phyloP scores from a whole-genome alignment of 1,139 yeast genomes.

The Saccharomyces hybrid region DNA sequence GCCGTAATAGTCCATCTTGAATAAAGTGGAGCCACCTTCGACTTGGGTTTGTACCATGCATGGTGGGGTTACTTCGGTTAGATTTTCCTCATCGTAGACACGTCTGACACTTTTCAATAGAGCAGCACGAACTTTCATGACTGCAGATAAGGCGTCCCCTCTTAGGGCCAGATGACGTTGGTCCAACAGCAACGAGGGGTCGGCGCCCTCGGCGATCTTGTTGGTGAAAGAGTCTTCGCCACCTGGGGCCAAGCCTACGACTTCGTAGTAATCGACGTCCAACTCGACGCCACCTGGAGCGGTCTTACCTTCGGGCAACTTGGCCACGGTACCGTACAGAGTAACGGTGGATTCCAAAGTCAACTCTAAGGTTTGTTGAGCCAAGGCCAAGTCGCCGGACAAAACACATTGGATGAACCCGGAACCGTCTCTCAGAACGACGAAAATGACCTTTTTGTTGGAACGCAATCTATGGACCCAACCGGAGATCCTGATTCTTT shows the following conservation, averaged over 20 bases:
- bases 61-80: conserved; percentile 95
- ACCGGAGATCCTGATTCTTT: conserved; percentile 74
- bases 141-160: conserved; percentile 89
- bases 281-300: conserved; percentile 98
- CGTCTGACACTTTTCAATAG: conserved; percentile 68
- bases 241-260: conserved; percentile 89
- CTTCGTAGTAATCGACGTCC: conserved; percentile 78
- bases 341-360: conserved; percentile 82
- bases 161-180: conserved; percentile 92
- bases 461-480: conserved; percentile 85
- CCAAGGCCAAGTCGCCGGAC: conserved; percentile 86
- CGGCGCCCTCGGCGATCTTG: conserved; percentile 89
- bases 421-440: conserved; percentile 91
- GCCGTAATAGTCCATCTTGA: conserved; percentile 89
- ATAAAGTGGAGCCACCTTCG: conserved; percentile 97
- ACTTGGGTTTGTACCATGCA: conserved; percentile 99
- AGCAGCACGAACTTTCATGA: conserved; percentile 89
- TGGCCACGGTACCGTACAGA: conserved; percentile 70
- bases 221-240: conserved; percentile 95
- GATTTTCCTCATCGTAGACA: conserved; percentile 65
- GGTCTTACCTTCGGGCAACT: conserved; percentile 89
- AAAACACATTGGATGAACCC: conserved; percentile 86
- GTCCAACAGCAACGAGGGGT: conserved; percentile 84
- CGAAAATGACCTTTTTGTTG: conserved; percentile 42
- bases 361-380: conserved; percentile 73